phyloP scores from a whole-genome alignment of 2,329 filamentous ascomycete species.

The Nemania bipapillata region DNA sequence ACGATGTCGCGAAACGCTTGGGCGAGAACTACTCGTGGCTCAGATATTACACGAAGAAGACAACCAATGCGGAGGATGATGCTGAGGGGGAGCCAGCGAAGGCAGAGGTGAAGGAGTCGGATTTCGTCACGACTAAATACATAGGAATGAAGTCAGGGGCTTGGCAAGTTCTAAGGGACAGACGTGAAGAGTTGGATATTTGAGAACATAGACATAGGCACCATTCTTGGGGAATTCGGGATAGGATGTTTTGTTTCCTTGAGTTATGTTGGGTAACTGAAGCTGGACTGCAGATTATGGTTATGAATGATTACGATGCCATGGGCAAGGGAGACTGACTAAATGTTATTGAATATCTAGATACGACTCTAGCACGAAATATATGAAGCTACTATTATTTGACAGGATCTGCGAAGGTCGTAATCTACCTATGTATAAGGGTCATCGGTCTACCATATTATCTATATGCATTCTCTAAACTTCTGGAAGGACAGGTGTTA shows the following conservation, averaged over 20 bases:
- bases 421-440: no score
- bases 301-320: not conserved
- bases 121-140: conserved; percentile 38
- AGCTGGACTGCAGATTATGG: not conserved
- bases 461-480: no score
- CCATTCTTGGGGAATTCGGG: not conserved
- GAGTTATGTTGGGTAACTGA: not conserved
- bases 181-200: not conserved
- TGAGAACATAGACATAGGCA: not conserved
- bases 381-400: not conserved
- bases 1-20: conserved; percentile 67
- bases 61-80: conserved; percentile 17
- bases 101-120: conserved; percentile 34
- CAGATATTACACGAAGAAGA: conserved; percentile 42
- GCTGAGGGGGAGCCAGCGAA: conserved; percentile 30
- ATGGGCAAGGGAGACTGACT: not conserved
- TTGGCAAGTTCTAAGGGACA: conserved; percentile 16
- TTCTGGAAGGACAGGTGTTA: no score
- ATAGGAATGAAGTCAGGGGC: not conserved
- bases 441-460: no score
- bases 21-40: conserved; percentile 60
- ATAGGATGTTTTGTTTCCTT: not conserved
- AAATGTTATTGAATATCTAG: not conserved
- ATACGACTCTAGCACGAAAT: not conserved
- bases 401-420: no score